phyloP scores from a whole-genome alignment of 495 filamentous ascomycete genomes.

The Symbiotaphrina buchneri region DNA sequence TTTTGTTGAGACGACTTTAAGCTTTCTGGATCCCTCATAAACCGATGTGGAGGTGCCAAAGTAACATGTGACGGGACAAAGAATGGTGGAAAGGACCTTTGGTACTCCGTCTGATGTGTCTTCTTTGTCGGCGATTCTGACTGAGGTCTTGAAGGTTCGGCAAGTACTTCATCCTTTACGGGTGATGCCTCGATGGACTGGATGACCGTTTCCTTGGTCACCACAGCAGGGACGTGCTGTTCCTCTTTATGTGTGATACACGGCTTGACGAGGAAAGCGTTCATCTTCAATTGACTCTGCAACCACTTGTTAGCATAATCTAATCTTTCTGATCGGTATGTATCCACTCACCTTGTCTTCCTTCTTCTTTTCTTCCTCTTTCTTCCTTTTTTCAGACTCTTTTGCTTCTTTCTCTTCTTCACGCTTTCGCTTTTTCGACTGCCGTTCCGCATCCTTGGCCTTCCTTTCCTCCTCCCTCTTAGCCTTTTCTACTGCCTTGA shows the following conservation, averaged over 20 bases:
- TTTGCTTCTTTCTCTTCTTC: conserved; percentile 4
- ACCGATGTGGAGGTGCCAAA: conserved; percentile 29
- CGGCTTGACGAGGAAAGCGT: conserved; percentile 37
- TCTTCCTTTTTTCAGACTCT: conserved; percentile 2
- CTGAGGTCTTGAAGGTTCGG: conserved; percentile 7
- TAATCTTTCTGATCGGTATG: neutral
- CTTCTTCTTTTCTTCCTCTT: conserved; percentile 20
- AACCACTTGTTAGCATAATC: conserved; percentile 5
- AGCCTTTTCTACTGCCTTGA: neutral
- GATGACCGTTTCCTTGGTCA: conserved; percentile 5
- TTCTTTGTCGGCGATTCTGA: conserved; percentile 8
- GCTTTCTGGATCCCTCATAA: conserved; percentile 31
- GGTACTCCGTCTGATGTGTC: conserved; percentile 32
- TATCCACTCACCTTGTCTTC: conserved; percentile 36
- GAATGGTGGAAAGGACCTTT: conserved; percentile 54
- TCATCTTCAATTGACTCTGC: conserved; percentile 33
- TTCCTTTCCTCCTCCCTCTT: neutral
- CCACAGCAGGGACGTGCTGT: conserved; percentile 9
- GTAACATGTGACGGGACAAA: conserved; percentile 43
- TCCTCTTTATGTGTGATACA: too few relatives aligned
- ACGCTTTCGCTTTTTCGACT: neutral
- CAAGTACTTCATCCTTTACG: conserved; percentile 5
- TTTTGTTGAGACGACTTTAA: conserved; percentile 18
- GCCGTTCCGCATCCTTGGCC: neutral
- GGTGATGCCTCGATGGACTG: conserved; percentile 11